Conservation (phyloP, 2,329 filamentous ascomycete species). For the Seiridium unicorne region DNA sequence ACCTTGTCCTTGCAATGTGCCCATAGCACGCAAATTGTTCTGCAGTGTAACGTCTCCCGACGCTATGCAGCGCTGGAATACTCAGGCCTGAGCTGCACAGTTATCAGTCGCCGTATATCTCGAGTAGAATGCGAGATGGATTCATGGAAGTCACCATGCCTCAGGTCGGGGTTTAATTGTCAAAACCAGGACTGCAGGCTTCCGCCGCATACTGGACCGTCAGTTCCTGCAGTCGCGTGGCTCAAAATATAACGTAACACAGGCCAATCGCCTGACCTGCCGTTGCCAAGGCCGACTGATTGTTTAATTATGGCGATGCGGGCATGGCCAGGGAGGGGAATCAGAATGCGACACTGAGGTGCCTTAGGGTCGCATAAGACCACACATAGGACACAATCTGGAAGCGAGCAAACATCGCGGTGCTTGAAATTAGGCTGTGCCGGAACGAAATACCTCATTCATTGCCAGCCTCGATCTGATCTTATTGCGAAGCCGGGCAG, state of each 20-base stretch:
- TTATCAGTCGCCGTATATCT: not conserved
- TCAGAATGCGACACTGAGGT: not conserved
- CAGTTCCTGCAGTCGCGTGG: slow-evolving; percentile 6
- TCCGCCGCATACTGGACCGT: not conserved
- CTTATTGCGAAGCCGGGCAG: not conserved
- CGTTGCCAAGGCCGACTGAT: not conserved
- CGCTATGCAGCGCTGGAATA: not conserved
- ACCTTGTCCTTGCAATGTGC: not conserved
- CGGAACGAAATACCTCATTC: not conserved
- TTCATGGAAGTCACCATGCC: too few relatives aligned
- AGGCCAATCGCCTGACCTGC: slow-evolving; percentile 7
- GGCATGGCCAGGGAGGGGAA: not conserved
- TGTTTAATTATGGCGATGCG: not conserved
- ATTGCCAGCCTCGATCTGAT: not conserved
- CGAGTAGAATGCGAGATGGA: not conserved
- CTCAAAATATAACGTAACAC: not conserved
- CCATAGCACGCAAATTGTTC: not conserved
- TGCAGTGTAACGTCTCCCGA: not conserved
- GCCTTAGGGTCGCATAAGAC: not conserved
- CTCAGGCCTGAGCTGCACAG: too few relatives aligned
- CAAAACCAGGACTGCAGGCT: not conserved
- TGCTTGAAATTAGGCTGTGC: not conserved
- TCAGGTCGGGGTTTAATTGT: too few relatives aligned
- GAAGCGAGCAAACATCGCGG: not conserved
- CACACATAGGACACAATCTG: not conserved